phyloP scores from a whole-genome alignment of 2,329 filamentous ascomycete genomes.

The Parastagonospora avenae region DNA sequence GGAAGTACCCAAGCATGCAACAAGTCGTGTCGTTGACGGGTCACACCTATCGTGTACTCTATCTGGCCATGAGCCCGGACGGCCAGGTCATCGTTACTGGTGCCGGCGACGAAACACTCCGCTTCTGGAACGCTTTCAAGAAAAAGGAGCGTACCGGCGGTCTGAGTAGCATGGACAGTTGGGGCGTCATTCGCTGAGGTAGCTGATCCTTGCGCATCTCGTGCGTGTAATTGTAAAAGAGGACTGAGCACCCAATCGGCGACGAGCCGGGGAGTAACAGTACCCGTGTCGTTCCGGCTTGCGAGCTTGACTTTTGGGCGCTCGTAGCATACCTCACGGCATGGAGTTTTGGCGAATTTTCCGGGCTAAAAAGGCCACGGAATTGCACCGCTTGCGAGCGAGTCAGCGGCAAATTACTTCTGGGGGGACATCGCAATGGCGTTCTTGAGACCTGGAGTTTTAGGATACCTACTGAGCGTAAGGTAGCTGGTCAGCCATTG shows the following conservation, averaged over 20 bases:
- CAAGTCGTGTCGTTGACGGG: slow-evolving; percentile 94
- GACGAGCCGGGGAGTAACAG: background rate
- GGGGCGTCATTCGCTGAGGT: slow-evolving; percentile 75
- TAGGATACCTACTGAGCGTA: background rate
- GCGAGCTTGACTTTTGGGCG: background rate
- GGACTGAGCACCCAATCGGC: background rate
- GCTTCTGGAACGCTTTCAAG: slow-evolving; percentile 97
- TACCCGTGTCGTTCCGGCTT: background rate
- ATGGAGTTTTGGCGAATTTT: background rate
- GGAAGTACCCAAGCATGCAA: slow-evolving; percentile 99
- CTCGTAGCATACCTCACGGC: background rate
- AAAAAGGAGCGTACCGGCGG: slow-evolving; percentile 73
- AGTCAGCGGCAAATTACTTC: too few relatives aligned
- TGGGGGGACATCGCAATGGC: too few relatives aligned
- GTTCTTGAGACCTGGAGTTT: background rate
- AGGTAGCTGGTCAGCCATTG: background rate
- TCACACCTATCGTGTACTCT: slow-evolving; percentile 94
- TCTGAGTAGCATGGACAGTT: slow-evolving; percentile 66
- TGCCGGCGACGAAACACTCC: slow-evolving; percentile 91
- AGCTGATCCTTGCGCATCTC: background rate
- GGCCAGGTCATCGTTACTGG: slow-evolving; percentile 93
- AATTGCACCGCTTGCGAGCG: too few relatives aligned
- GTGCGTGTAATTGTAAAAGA: too few relatives aligned
- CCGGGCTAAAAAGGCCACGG: background rate
- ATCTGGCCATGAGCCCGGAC: slow-evolving; percentile 96